Evolutionary conservation across 306 rosid genomes (phyloP), one percentile per base, ranked within the genome.

Genomic region (Acacia confusa): DNA sequence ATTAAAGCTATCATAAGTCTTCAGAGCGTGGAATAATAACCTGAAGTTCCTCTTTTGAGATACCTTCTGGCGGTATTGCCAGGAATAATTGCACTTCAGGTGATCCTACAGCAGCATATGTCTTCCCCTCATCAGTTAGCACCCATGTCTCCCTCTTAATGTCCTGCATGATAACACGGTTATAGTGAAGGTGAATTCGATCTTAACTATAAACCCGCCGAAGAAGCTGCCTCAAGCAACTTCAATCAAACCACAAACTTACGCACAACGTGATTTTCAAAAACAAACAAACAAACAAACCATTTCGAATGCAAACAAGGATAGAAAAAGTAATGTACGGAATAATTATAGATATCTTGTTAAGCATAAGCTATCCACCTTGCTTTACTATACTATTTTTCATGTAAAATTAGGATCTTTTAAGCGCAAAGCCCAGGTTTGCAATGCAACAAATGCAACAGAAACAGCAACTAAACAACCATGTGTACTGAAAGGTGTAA

Each of bases 51-150:
- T 92, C 97, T 82, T 78, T 93, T 1, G 93, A 53, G 85, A 90
- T 95, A 43, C 98, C 99, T 88, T 89, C 93, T 0, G 87, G 90
- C 25, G 98, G 98, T 53, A 95, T 89, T 22, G 90, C 94, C 28
- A 79, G 79, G 70, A 95, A 86, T 2, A 95, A 92, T 32, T 88
- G 93, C n/a, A 86, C 72, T 88, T 95, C 98, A 0, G 97, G 99
- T 73, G 99, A 89, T 60, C 97, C 99, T 0, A 82, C 27, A 32
- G 84, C 84, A 20, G 99, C 81, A 83, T 93, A 95, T 2, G 74
- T 30, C 61, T 83, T 89, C 4, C 99, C 99, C 78, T 95, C 98
- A 9, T 88, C 92, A 0, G 97, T 93, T 24, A 92, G 87, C 40
- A 88, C 87, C 97, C 96, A 93, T 0, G 84, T 53, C 88, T 95